phyloP scores from a whole-genome alignment of 2,329 filamentous ascomycete species.

The Exserohilum rostratum region DNA sequence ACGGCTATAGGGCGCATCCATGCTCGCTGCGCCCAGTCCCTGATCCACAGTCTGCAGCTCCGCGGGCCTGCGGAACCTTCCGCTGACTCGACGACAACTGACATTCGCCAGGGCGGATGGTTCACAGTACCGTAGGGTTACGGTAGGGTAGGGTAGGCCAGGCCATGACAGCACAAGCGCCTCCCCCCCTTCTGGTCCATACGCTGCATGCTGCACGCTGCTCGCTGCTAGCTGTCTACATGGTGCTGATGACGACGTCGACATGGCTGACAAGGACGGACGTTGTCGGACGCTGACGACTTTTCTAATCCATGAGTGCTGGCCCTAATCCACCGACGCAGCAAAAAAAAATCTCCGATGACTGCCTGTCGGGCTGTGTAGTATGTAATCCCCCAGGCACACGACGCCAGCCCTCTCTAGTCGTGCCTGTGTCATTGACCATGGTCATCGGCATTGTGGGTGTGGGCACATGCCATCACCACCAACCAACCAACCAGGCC shows the following conservation, averaged over 20 bases:
- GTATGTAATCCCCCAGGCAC: neutral
- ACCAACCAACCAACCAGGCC: slow-evolving; percentile 19
- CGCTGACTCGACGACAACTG: slow-evolving; percentile 10
- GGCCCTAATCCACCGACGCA: neutral
- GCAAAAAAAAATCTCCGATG: neutral
- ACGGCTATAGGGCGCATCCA: slow-evolving; percentile 11
- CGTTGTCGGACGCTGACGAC: no score
- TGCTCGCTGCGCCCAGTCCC: slow-evolving; percentile 9
- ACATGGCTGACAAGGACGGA: no score
- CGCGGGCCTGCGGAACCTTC: slow-evolving; percentile 2
- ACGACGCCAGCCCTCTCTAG: neutral
- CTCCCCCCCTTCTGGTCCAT: no score
- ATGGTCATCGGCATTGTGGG: slow-evolving; percentile 4
- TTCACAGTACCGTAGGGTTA: neutral
- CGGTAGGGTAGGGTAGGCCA: neutral
- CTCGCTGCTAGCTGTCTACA: no score
- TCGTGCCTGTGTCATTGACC: neutral
- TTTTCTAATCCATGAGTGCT: no score
- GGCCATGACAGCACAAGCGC: neutral
- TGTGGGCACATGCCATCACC: slow-evolving; percentile 1
- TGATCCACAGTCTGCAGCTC: slow-evolving; percentile 10
- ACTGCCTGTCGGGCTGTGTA: neutral
- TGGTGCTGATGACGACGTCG: no score
- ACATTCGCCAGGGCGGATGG: slow-evolving; percentile 2
- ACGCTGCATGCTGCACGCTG: no score